These are phyloP conservation scores for Aegilops tauschii DNA, from an alignment of 176 grass and related monocot species.

Conservation along the genomic window DNA sequence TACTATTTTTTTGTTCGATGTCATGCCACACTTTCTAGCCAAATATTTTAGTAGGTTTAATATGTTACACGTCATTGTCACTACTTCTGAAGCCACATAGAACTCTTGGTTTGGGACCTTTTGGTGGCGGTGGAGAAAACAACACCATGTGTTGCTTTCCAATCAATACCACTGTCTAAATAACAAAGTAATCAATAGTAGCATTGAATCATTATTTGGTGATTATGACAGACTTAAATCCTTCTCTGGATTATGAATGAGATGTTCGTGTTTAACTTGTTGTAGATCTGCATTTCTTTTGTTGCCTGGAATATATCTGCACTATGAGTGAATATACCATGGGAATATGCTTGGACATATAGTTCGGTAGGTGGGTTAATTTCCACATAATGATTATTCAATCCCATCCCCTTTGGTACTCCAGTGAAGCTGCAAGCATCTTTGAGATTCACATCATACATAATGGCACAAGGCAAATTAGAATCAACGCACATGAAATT, in stretches of 20 bases:
- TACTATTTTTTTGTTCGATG: too few relatives aligned
- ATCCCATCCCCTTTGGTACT: too few relatives aligned
- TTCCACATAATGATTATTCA: not conserved
- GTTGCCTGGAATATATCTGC: not conserved
- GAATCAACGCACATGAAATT: not conserved
- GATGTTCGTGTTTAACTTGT: not conserved
- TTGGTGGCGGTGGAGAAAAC: constrained; percentile 15
- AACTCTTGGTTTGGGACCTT: constrained; percentile 1
- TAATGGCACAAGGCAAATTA: not conserved
- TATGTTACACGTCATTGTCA: not conserved
- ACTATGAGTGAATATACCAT: not conserved
- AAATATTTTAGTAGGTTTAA: constrained; percentile 1
- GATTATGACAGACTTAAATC: not conserved
- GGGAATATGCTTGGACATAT: constrained; percentile 40
- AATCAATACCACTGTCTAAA: not conserved
- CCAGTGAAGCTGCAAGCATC: constrained; percentile 6
- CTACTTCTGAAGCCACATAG: not conserved
- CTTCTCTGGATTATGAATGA: not conserved
- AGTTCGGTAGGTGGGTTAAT: not conserved
- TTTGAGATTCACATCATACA: not conserved
- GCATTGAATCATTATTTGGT: constrained; percentile 17
- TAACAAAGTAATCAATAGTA: not conserved
- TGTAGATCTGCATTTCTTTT: not conserved
- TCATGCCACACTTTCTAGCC: not conserved
- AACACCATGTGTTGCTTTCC: not conserved